Evolutionary conservation across 2,329 filamentous ascomycete genomes (phyloP), one percentile per base, ranked within the genome.

Genomic region (Mollisiaceae sp.): DNA sequence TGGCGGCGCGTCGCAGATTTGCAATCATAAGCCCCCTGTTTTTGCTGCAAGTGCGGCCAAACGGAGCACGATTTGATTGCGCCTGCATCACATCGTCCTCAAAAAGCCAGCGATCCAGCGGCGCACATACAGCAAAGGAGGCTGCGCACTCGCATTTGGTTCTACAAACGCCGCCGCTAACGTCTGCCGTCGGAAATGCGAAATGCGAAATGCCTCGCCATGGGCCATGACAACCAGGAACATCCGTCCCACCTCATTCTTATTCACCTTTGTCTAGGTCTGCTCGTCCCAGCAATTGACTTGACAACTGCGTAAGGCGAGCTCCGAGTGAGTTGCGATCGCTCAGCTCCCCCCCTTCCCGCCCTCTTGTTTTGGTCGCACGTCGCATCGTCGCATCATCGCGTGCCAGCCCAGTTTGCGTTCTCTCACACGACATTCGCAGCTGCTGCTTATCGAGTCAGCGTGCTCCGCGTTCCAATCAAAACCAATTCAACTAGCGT

Each of bases 341-440:
- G 45, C 45, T 50, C 45, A 50, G 18, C 45, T 50, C 45, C 45
- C n/a, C n/a, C n/a, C n/a, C n/a, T n/a, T n/a, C n/a, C n/a, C n/a
- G n/a, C n/a, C n/a, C 38, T 41, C 12, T 41, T 41, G 38, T 41
- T 9, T 3, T 41, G 11, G 3, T 18, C 15, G 38, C 15, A 12
- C 12, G 11, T 47, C 24, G 15, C 50, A 32, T n/a, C 22, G 22
- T 54, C 22, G 24, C 27, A 41, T 22, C 43, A 47, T 47, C 50
- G 45, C 45, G 24, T 43, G 41, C 41, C 14, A 43, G 41, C 4
- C 6, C 41, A 43, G 41, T 15, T 43, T 50, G 45, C 18, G 4
- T n/a, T n/a, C n/a, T 24, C 45, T 9, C n/a, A 50, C 45, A 24
- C 45, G 45, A 35, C 50, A 54, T 20, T 27, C n/a, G 45, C 50